Evolutionary conservation across 1,139 yeast genomes (phyloP), one percentile per base, ranked within the genome.

Genomic region (Blastobotrys buckinghamii): DNA sequence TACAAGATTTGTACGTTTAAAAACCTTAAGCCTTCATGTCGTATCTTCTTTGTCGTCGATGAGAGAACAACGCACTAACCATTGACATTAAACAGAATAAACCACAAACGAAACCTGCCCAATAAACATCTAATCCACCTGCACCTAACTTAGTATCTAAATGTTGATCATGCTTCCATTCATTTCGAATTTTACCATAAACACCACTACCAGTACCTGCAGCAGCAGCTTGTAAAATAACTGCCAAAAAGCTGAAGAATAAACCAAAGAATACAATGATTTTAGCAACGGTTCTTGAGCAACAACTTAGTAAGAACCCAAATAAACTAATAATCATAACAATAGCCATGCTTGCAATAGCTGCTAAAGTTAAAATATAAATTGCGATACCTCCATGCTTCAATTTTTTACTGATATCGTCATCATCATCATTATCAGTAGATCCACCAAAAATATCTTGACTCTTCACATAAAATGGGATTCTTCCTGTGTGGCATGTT

Each of bases 321-420:
- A 40, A 29, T 8, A 40, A 20, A 7, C 45, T 36, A 24, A 36
- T 36, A 1, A 38, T 19, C 22, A 32, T 10, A 13, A 38, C 7
- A 1, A 41, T 1, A 1, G 34, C 41, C 12, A 17, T n/a, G n/a
- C 20, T 20, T 15, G 39, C 45, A 2, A 45, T 30, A 3, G 42
- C 49, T 10, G 38, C 38, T n/a, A 45, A 30, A 7, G 39, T 20
- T 42, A 41, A 16, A 15, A 45, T 29, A 40, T 42, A 45, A 17
- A 45, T 26, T 24, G 49, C 49, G 24, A 26, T 36, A 16, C 45
- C 49, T n/a, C 39, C 45, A 9, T 35, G 9, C 36, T 45, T 42
- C 15, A 45, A 9, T 20, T 37, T 12, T 32, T 20, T n/a, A 12
- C 37, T 39, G 9, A 26, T 39, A 13, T 26, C 32, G 4, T 16